Base-by-base conservation (phyloP, 164 flowering plant species). In the Vitis riparia region DNA sequence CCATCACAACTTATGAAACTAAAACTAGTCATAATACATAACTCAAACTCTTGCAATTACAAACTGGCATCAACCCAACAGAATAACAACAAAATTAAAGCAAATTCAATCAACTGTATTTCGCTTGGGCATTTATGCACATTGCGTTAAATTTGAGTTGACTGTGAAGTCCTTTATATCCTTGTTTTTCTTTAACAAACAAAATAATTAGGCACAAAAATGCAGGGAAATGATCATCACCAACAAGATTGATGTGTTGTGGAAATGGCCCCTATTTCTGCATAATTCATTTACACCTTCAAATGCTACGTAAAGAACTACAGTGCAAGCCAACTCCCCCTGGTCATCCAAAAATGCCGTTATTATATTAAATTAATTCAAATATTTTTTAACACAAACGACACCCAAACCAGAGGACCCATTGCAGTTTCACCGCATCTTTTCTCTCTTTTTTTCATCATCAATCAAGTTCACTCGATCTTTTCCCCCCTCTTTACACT, bases 1-100 rank as follows among this genome's bases (percentile, higher is more conserved):
- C 61, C 73, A 47, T 70, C 44, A 70, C 50, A 52, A 71, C 6
- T 29, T 16, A 32, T 13, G 29, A 57, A 11, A 3, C 11, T 48
- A 23, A 56, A 17, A 65, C 11, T 11, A 37, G 44, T 37, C 44
- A 37, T 37, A 3, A 8, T 61, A 5, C 37, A 15, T 61, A 16
- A 16, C 19, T 14, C 44, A 61, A 30, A 61, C 44, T 61, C 19
- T 8, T 6, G 12, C 47, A 61, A 29, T 48, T 12, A 2, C 8
- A 15, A 61, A 14, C 16, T 61, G 47, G 16, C 64, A 61, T 9
- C 64, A 2, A 32, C 62, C 11, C 44, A 29, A 14, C 19, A 14
- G 19, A 9, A 16, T 5, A 53, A 53, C 15, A 53, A 53, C 7
- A 11, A n/a, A 37, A 37, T 6, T 53, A 53, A 14, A 53, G n/a